Conservation (phyloP, 108 stramenopile species). For the Poteriospumella lacustris region DNA sequence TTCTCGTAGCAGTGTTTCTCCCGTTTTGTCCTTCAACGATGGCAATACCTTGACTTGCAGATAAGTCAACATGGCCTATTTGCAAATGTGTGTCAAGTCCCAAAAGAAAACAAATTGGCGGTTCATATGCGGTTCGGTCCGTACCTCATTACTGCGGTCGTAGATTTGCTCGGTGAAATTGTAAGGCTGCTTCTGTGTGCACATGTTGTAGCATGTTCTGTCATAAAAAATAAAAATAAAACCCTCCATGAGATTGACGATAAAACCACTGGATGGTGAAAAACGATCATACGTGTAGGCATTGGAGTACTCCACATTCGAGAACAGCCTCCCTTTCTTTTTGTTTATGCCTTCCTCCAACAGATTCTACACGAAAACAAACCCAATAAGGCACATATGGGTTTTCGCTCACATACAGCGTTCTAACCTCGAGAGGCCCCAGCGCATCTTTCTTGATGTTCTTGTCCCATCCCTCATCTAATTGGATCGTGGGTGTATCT, state of each 20-base stretch:
- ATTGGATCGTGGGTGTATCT: conserved; percentile 55
- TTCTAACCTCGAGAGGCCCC: conserved; percentile 10
- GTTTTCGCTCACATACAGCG: background rate
- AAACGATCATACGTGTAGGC: conserved; percentile 52
- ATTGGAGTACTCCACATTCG: background rate
- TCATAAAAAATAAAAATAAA: background rate
- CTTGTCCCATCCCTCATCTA: conserved; percentile 85
- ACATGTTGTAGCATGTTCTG: conserved; percentile 96
- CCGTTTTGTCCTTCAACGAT: conserved; percentile 70
- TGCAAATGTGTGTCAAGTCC: background rate
- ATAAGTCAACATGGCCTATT: conserved; percentile 73
- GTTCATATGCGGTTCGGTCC: background rate
- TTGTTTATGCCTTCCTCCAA: conserved; percentile 75
- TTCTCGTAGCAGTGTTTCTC: conserved; percentile 76
- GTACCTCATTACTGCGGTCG: conserved; percentile 77
- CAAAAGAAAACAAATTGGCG: background rate
- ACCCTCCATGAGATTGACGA: background rate
- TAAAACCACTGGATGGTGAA: no score
- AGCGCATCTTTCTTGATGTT: conserved; percentile 86
- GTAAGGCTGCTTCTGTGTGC: conserved; percentile 96
- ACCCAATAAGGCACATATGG: background rate
- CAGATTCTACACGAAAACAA: conserved; percentile 76
- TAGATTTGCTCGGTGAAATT: conserved; percentile 98
- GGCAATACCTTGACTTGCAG: conserved; percentile 78
- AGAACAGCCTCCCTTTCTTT: conserved; percentile 62